These are phyloP conservation scores for Cryoendolithus antarcticus DNA, from an alignment of 2,329 filamentous ascomycete genomes.

Conservation along the genomic window DNA sequence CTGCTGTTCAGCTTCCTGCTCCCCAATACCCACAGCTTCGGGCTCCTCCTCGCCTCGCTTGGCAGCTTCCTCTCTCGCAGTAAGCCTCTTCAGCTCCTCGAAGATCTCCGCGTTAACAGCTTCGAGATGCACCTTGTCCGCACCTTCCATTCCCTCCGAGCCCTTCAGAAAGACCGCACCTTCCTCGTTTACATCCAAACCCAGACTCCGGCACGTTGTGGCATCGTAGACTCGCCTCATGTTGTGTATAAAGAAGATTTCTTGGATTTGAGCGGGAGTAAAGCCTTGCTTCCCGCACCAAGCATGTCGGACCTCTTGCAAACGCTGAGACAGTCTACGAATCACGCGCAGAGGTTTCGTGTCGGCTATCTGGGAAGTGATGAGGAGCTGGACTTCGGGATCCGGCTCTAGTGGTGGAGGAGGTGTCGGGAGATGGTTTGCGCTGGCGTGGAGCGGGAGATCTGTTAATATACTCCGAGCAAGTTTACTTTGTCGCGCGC, in stretches of 20 bases:
- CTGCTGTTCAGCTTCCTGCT: constrained; percentile 17
- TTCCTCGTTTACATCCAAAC: constrained; percentile 39
- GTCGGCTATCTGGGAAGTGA: constrained; percentile 53
- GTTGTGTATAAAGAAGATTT: constrained; percentile 70
- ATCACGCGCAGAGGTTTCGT: constrained; percentile 51
- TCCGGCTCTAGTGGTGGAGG: constrained; percentile 24
- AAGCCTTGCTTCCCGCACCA: constrained; percentile 57
- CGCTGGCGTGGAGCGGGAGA: constrained; percentile 6
- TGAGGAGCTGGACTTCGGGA: constrained; percentile 48
- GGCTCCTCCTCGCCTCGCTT: constrained; percentile 4
- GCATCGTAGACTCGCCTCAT: constrained; percentile 58
- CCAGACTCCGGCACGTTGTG: constrained; percentile 60
- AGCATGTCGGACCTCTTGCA: constrained; percentile 53
- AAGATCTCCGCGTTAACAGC: constrained; percentile 61
- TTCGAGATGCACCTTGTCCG: constrained; percentile 56
- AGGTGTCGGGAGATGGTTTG: neutral
- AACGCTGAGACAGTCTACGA: constrained; percentile 52
- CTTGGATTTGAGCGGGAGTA: constrained; percentile 34
- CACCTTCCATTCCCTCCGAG: constrained; percentile 36
- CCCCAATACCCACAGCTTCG: constrained; percentile 7
- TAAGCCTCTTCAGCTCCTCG: constrained; percentile 37
- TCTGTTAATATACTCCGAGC: constrained; percentile 8
- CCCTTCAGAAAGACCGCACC: constrained; percentile 31
- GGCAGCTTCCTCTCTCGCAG: constrained; percentile 21
- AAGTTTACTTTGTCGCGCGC: constrained; percentile 25